Percentiles rank a stretch among this genome's conserved stretches.
These are phyloP conservation scores for Rubia tinctorum DNA, from an alignment of 305 asterid species.

Conservation along the genomic window DNA sequence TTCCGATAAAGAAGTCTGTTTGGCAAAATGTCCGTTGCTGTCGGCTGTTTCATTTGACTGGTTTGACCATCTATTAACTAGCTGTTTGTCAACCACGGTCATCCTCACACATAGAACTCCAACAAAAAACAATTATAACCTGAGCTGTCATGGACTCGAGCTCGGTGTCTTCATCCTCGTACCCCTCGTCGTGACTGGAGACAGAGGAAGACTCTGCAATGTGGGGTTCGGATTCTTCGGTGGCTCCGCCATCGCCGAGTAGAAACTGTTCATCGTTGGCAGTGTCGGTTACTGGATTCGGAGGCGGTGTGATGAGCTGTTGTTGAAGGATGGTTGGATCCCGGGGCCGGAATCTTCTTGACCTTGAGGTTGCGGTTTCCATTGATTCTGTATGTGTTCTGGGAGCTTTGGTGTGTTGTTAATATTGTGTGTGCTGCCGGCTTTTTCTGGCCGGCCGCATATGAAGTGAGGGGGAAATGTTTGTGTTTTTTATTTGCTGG, in stretches of 20 bases:
- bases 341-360: constrained; percentile 55
- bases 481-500: neutral
- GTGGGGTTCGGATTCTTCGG: constrained; percentile 24
- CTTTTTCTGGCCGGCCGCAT: neutral
- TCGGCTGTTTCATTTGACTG: too few species aligned
- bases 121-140: constrained; percentile 27
- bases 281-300: constrained; percentile 23
- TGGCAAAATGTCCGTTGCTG: too few species aligned
- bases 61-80: too few species aligned
- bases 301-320: constrained; percentile 20
- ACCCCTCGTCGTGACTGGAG: constrained; percentile 32
- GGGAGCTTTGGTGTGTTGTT: constrained; percentile 30
- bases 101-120: too few species aligned
- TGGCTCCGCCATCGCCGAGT: neutral
- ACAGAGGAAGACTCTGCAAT: constrained; percentile 43
- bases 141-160: constrained; percentile 79
- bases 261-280: constrained; percentile 15
- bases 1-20: too few species aligned
- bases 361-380: constrained; percentile 22
- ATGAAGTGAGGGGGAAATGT: neutral
- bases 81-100: too few species aligned
- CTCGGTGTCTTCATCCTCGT: constrained; percentile 33
- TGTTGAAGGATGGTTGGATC: constrained; percentile 34
- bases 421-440: constrained; percentile 32
- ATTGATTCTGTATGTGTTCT: constrained; percentile 9